Conservation (phyloP, 306 rosid species). For the Nissolia schottii region DNA sequence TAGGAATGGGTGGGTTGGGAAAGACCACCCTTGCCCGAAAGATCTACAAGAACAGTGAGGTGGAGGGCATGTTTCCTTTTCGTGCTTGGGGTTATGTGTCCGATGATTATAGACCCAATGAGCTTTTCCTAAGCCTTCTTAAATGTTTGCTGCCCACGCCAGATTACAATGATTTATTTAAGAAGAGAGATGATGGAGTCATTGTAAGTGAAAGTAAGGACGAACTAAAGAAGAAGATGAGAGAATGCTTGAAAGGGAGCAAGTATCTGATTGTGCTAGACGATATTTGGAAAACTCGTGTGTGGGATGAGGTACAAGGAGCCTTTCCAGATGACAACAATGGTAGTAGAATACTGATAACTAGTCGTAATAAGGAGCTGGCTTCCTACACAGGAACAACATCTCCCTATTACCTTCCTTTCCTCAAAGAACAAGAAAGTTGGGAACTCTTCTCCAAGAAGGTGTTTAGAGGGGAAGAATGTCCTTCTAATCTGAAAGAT, state of each 20-base stretch:
- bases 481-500: background rate
- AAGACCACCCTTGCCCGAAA: background rate
- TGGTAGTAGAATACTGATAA: conserved; percentile 4
- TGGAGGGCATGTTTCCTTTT: background rate
- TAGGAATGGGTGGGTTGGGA: background rate
- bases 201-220: background rate
- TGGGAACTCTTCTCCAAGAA: background rate
- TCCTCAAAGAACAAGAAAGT: background rate
- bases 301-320: background rate
- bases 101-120: background rate
- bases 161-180: too few species aligned
- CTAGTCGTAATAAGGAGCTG: background rate
- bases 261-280: background rate
- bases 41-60: background rate
- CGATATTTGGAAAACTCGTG: background rate
- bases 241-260: background rate
- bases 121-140: background rate
- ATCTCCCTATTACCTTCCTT: background rate
- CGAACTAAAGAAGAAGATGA: background rate
- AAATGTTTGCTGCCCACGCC: background rate
- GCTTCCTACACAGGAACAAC: background rate
- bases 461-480: background rate
- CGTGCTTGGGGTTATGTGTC: background rate
- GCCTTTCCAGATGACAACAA: background rate
- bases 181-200: background rate